Evolutionary conservation across 768 basidiomycete species (phyloP).

Genomic region (Lentinus brumalis): DNA sequence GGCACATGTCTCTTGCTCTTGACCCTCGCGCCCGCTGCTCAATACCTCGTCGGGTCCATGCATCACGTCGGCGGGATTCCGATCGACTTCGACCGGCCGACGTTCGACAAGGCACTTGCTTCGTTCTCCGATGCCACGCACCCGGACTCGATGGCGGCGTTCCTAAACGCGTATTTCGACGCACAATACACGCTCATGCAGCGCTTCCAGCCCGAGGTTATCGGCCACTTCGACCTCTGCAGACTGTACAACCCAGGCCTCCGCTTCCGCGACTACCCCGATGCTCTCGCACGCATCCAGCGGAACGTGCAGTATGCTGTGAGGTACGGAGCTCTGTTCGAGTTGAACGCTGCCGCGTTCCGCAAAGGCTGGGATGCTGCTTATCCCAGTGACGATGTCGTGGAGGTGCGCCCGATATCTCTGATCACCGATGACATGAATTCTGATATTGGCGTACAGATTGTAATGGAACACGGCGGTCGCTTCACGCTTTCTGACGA

Average conservation of each 20-base stretch:
- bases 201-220: slow-evolving; percentile 79
- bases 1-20: no score
- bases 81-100: slow-evolving; percentile 86
- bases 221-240: slow-evolving; percentile 94
- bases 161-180: slow-evolving; percentile 80
- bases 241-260: slow-evolving; percentile 77
- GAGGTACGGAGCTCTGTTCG: slow-evolving; percentile 88
- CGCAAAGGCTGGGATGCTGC: slow-evolving; percentile 86
- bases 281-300: slow-evolving; percentile 64
- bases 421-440: background rate
- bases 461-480: slow-evolving; percentile 69
- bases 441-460: slow-evolving; percentile 41
- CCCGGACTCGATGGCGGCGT: slow-evolving; percentile 39
- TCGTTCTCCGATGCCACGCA: slow-evolving; percentile 30
- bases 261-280: slow-evolving; percentile 54
- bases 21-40: no score
- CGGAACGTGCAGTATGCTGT: slow-evolving; percentile 76
- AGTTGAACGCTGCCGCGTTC: slow-evolving; percentile 90
- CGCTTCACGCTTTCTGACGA: slow-evolving; percentile 91
- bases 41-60: slow-evolving; percentile 91
- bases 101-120: slow-evolving; percentile 63
- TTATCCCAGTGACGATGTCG: slow-evolving; percentile 81
- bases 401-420: slow-evolving; percentile 52
- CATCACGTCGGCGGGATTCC: slow-evolving; percentile 89
- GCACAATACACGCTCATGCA: slow-evolving; percentile 73